Percentiles rank a stretch among this genome's conserved stretches.
Conservation (phyloP, 2,329 filamentous ascomycete genomes). For the Akanthomyces muscarius region DNA sequence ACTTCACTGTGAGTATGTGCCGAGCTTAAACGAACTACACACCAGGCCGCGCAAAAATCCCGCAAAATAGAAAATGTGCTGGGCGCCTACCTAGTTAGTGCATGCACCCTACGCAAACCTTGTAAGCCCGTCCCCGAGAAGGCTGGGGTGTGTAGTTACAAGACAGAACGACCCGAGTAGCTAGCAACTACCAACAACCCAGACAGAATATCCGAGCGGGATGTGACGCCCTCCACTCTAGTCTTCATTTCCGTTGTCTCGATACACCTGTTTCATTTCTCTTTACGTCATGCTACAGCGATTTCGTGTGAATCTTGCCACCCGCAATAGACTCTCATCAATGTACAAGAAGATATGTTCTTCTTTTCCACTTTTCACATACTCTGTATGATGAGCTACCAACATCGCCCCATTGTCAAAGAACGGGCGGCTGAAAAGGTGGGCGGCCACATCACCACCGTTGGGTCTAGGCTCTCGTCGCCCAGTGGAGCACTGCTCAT, state of each 20-base stretch:
- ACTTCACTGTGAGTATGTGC: background rate
- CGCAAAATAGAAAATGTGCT: background rate
- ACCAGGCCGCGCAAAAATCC: background rate
- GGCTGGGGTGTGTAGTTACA: background rate
- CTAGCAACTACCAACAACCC: background rate
- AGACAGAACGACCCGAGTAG: background rate
- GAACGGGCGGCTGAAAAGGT: background rate
- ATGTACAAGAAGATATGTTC: background rate
- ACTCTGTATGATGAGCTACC: background rate
- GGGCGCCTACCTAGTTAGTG: background rate
- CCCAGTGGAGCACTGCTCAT: background rate
- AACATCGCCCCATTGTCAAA: background rate
- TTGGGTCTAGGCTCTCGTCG: conserved; percentile 3
- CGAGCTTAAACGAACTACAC: background rate
- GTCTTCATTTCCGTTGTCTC: too few species aligned
- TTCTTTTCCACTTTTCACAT: too few species aligned
- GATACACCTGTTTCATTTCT: too few species aligned
- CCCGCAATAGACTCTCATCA: background rate
- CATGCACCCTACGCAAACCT: background rate
- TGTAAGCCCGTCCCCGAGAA: background rate
- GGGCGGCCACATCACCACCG: background rate
- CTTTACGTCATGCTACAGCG: too few species aligned
- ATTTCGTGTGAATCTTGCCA: too few species aligned
- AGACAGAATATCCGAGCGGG: background rate
- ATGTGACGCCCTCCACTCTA: too few species aligned